Percentiles rank a stretch among this genome's conserved stretches.
Conservation (phyloP, 2,329 filamentous ascomycete species). For the Neonectria sp. region DNA sequence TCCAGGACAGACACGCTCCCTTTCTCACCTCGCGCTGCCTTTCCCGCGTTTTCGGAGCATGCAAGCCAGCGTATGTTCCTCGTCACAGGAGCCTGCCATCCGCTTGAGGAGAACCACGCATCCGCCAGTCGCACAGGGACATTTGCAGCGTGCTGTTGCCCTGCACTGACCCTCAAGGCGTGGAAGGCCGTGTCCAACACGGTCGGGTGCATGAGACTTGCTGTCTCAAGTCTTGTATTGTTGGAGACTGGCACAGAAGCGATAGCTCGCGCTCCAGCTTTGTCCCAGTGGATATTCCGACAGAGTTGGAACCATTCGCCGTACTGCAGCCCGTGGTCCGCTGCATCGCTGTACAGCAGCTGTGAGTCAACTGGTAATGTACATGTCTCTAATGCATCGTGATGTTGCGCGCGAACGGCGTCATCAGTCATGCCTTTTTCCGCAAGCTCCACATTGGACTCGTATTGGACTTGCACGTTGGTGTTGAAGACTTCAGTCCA, state of each 20-base stretch:
- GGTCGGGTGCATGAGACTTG: not conserved
- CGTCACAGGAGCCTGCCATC: not conserved
- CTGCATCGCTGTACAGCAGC: not conserved
- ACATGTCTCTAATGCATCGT: not conserved
- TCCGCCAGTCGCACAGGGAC: not conserved
- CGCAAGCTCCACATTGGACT: not conserved
- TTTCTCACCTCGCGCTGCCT: not conserved
- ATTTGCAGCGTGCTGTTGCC: not conserved
- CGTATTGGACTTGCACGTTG: not conserved
- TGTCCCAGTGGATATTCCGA: not conserved
- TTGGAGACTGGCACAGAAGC: not conserved
- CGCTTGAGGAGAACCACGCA: not conserved
- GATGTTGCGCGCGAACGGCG: not conserved
- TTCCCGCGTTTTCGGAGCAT: not conserved
- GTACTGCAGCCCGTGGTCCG: not conserved
- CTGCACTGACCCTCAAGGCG: not conserved
- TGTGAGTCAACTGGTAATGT: not conserved
- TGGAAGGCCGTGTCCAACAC: not conserved
- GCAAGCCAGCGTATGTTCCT: not conserved
- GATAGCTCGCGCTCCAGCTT: not conserved
- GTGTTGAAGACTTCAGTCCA: not conserved
- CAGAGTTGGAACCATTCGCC: not conserved
- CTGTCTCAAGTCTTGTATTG: not conserved
- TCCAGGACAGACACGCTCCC: not conserved
- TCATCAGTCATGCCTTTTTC: not conserved